Conservation (phyloP, 306 rosid genomes). For the Quercus bicolor region DNA sequence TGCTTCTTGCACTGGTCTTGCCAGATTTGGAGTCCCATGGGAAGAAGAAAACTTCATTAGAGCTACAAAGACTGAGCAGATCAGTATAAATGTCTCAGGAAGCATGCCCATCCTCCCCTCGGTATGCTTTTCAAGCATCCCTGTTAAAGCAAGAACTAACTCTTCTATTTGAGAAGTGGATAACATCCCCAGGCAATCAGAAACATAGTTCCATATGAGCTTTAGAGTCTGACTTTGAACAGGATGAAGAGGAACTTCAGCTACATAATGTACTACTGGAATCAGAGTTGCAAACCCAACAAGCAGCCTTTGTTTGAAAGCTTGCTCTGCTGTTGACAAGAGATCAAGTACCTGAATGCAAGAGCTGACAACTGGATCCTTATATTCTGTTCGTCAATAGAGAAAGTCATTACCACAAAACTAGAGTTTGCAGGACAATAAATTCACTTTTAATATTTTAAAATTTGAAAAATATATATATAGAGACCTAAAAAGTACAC, state of each 20-base stretch:
- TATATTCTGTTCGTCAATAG: constrained; percentile 51
- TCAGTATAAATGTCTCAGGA: constrained; percentile 62
- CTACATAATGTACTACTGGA: constrained; percentile 65
- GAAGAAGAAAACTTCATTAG: constrained; percentile 62
- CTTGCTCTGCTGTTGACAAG: constrained; percentile 67
- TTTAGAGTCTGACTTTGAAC: constrained; percentile 68
- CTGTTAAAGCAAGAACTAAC: constrained; percentile 51
- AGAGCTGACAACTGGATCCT: constrained; percentile 71
- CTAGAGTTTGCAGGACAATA: constrained; percentile 2
- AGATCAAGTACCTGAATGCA: constrained; percentile 75
- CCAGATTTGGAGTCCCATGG: constrained; percentile 46
- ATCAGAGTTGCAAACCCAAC: constrained; percentile 87
- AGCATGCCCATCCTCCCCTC: constrained; percentile 74
- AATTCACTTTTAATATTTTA: background rate
- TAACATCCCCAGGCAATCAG: constrained; percentile 76
- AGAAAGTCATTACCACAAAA: constrained; percentile 26
- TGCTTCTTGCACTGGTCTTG: constrained; percentile 54
- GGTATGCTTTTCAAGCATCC: constrained; percentile 61
- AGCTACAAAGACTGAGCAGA: constrained; percentile 62
- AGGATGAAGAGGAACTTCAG: constrained; percentile 87
- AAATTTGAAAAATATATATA: background rate
- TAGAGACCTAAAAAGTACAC: background rate
- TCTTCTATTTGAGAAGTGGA: constrained; percentile 69
- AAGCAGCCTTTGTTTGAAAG: constrained; percentile 69
- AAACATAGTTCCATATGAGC: constrained; percentile 67